phyloP scores from a whole-genome alignment of 331 rosid genomes.

The Saraca asoca region DNA sequence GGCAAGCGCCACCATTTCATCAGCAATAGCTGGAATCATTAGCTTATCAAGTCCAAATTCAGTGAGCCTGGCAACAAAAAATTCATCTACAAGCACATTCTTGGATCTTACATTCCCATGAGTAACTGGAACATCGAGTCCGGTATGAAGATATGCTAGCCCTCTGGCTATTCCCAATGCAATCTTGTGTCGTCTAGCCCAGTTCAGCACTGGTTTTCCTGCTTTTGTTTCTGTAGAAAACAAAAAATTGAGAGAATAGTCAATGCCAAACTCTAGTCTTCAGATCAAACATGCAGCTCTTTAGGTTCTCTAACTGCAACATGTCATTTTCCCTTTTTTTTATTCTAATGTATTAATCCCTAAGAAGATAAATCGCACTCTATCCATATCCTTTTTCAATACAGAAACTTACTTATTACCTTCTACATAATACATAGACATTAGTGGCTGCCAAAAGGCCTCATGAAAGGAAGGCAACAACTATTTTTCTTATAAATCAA shows the following conservation, averaged over 20 bases:
- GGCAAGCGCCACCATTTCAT: conserved; percentile 81
- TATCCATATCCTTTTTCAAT: not conserved
- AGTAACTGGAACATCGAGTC: conserved; percentile 76
- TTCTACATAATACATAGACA: not conserved
- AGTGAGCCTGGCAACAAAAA: conserved; percentile 73
- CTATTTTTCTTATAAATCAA: not conserved
- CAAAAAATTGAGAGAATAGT: conserved; percentile 26
- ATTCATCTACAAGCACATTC: conserved; percentile 86
- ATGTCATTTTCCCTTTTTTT: conserved; percentile 9
- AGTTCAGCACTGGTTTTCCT: conserved; percentile 88
- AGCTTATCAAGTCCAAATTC: conserved; percentile 86
- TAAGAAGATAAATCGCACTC: conserved; percentile 16
- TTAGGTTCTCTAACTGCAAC: not conserved
- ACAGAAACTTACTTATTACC: not conserved
- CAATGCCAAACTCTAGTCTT: conserved; percentile 16
- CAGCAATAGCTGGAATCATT: conserved; percentile 79
- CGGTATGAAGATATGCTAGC: conserved; percentile 84
- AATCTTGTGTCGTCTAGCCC: conserved; percentile 95
- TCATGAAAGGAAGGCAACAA: not conserved
- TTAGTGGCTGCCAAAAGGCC: not conserved
- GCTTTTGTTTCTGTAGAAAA: conserved; percentile 67
- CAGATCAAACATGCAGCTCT: conserved; percentile 2
- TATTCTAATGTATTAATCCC: not conserved
- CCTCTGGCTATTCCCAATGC: conserved; percentile 90
- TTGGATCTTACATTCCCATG: conserved; percentile 88